Conservation (phyloP, 345 rosid species). For the Eucalyptus leucophloia region DNA sequence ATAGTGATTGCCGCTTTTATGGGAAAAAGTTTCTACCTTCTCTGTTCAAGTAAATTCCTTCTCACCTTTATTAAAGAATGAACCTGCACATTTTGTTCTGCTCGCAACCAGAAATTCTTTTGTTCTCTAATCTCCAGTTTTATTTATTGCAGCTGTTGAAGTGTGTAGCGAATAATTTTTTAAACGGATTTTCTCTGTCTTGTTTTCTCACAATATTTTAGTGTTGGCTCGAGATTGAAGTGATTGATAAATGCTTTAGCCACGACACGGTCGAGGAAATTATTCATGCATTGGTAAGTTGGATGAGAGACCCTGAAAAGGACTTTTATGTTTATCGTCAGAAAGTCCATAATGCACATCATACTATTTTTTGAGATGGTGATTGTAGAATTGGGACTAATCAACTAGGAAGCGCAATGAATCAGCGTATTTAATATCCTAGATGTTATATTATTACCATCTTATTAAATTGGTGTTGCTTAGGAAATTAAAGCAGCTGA, state of each 20-base stretch:
- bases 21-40: too few relatives aligned
- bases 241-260: too few relatives aligned
- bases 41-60: too few relatives aligned
- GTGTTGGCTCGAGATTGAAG: constrained; percentile 25
- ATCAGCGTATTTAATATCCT: background rate
- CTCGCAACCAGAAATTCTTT: background rate
- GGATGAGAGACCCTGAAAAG: background rate
- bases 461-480: background rate
- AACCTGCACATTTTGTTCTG: background rate
- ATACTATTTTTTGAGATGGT: background rate
- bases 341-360: background rate
- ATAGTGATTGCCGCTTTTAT: too few relatives aligned
- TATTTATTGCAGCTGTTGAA: too few relatives aligned
- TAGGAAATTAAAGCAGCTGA: too few relatives aligned
- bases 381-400: background rate
- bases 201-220: background rate
- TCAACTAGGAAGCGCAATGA: background rate
- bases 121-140: background rate
- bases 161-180: background rate
- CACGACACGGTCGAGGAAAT: accelerated
- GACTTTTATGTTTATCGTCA: too few relatives aligned
- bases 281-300: background rate
- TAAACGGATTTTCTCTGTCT: background rate
- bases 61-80: too few relatives aligned
- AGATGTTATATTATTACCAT: background rate